Percentiles rank a stretch among this genome's conserved stretches.
Evolutionary conservation across 2,329 filamentous ascomycete genomes (phyloP).

Genomic region (Pseudocercospora eumusae): DNA sequence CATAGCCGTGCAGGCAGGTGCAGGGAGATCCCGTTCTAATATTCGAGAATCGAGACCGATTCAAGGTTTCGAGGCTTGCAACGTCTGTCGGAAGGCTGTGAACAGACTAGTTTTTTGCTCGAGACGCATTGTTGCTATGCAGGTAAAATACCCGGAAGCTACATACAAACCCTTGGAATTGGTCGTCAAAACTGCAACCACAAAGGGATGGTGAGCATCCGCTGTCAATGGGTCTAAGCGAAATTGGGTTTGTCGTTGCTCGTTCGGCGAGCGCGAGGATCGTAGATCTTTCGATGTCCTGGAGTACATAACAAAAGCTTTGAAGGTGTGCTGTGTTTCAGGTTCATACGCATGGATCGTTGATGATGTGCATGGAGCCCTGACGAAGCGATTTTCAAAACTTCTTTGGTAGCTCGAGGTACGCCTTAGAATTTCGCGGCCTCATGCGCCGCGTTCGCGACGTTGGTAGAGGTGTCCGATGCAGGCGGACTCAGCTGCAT

Average conservation of each 20-base stretch:
- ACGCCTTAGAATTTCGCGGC: not conserved
- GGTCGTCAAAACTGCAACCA: too few species aligned
- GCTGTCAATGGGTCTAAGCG: not conserved
- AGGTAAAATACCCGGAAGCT: too few species aligned
- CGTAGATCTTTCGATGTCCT: not conserved
- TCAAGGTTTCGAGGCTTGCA: too few species aligned
- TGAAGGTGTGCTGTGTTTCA: not conserved
- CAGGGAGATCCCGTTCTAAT: too few species aligned
- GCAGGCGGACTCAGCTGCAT: conserved; percentile 10
- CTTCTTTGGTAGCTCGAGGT: not conserved
- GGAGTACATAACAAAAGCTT: not conserved
- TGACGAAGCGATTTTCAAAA: conserved; percentile 1
- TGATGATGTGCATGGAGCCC: conserved; percentile 3
- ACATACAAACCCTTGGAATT: too few species aligned
- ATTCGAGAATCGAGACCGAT: too few species aligned
- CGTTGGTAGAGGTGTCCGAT: not conserved
- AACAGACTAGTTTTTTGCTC: too few species aligned
- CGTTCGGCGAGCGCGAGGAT: conserved; percentile 5
- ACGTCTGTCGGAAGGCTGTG: too few species aligned
- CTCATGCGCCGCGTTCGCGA: not conserved
- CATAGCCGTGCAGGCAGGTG: conserved; percentile 1
- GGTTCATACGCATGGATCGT: not conserved
- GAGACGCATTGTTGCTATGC: too few species aligned
- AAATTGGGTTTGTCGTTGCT: not conserved
- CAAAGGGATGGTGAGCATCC: not conserved